Evolutionary conservation across 139 green algal genomes (phyloP), one percentile per base, ranked within the genome.

Genomic region (Volvox reticuliferus): DNA sequence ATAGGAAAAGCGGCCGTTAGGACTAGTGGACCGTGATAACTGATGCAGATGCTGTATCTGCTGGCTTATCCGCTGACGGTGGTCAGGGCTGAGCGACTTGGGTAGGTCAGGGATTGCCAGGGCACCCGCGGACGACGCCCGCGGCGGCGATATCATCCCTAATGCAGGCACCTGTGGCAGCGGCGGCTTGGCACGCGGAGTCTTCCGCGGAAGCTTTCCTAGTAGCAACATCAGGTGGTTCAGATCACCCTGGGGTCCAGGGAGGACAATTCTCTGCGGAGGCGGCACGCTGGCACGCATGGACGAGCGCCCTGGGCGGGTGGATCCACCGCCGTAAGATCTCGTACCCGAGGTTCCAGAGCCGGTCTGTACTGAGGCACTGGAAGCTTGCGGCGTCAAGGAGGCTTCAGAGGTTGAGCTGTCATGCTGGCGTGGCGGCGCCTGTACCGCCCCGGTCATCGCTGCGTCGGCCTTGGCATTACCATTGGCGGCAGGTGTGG

Each of bases 141-240:
- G 2, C 5, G 71, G 44, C 37, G 37, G 79, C 79, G 22, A 62
- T 1, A 26, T 21, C 44, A 20, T 55, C 44, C 44, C 44, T 55
- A 55, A 9, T 9, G 5, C 44, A 55, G 44, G 44, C 44, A 55
- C 44, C 44, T 55, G 44, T 55, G 44, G 9, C 44, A 55, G 44
- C 44, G 5, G 44, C 44, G 44, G 44, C 44, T 55, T 55, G 44
- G 44, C 44, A 55, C 44, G 44, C 44, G 44, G 44, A 9, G 44
- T 55, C 44, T 55, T 55, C 44, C 35, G 44, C 26, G 83, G 83
- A 33, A 89, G 83, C 67, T 80, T 89, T 12, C n/a, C 36, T 19
- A 89, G 22, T 28, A 89, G 83, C 6, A 68, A 16, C 36, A 63
- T 50, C 35, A 89, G 67, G 35, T 80, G 67, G 67, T 28, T 55